Evolutionary conservation across 192 early-diverging fungal species (phyloP), one percentile per base, ranked within the genome.

Genomic region (Gonapodya prolifera): DNA sequence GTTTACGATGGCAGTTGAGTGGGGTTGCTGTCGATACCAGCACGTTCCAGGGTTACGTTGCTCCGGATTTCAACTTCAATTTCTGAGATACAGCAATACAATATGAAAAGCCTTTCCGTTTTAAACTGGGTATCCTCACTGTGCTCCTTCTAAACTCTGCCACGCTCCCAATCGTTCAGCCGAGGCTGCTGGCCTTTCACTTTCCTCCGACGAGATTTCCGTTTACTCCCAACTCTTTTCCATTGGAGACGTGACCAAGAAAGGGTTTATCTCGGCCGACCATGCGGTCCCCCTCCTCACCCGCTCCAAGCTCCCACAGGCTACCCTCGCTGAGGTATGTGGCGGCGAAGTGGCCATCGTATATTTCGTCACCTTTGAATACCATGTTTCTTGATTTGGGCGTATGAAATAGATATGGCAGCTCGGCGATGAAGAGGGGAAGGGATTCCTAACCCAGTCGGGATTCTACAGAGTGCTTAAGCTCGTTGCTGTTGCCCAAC

Each of bases 401-500:
- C 23, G 8, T 61, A 16, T 23, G 8, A 61, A 8, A 61, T 61
- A 61, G 45, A 93, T 98, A 70, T 98, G 96, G 96, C 87, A 94
- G 69, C 82, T 92, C n/a, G 90, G 91, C 1, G 94, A 96, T 81
- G 76, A 84, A 0, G 90, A 93, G 32, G 87, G 90, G 79, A 88
- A 89, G 76, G 96, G 95, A 23, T 87, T 87, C 33, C 82, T 96
- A 70, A 91, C 89, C 29, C 84, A 85, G 35, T 83, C 84, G 23
- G 91, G 87, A 34, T 98, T 98, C 82, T 85, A 83, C 76, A 88
- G 91, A 33, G 94, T 93, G 2, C 80, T 97, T 76, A 98, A 96
- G 81, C 84, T 96, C 70, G 96, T 98, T 80, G 92, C 94, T 32
- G 84, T 94, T 28, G 92, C 88, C 13, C 96, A 98, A 80, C 85